Conservation (phyloP, 805 yeast species). For the Kodamaea nitidulidarum region DNA sequence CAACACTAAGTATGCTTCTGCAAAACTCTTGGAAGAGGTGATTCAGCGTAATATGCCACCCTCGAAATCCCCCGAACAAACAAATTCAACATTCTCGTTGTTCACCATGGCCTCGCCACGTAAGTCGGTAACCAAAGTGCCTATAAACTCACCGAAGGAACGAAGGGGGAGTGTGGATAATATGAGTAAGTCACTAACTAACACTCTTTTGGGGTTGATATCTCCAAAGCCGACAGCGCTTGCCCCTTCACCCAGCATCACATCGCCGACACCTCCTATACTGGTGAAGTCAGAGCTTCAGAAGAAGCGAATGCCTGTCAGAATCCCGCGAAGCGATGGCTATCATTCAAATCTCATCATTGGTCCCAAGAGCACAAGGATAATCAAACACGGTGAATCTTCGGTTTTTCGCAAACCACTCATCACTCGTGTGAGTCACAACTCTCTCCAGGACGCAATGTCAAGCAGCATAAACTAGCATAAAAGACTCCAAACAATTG, state of each 20-base stretch:
- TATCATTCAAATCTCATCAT: slow-evolving; percentile 40
- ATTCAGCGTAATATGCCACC: slow-evolving; percentile 11
- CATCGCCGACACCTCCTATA: slow-evolving; percentile 16
- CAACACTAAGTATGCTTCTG: neutral
- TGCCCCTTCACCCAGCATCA: neutral
- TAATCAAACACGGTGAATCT: slow-evolving; percentile 42
- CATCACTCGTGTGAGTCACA: slow-evolving; percentile 41
- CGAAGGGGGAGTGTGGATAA: slow-evolving; percentile 18
- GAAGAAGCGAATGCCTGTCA: slow-evolving; percentile 29
- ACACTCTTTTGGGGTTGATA: slow-evolving; percentile 26
- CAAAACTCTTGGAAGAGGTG: slow-evolving; percentile 15
- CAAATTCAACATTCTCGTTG: slow-evolving; percentile 14
- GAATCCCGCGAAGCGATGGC: slow-evolving; percentile 25
- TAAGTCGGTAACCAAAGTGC: slow-evolving; percentile 4
- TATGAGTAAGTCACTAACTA: slow-evolving; percentile 27
- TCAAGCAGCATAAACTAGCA: slow-evolving; percentile 11
- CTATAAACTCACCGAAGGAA: neutral
- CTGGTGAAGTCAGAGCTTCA: slow-evolving; percentile 25
- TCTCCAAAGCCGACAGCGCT: slow-evolving; percentile 8
- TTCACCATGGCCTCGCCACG: slow-evolving; percentile 18
- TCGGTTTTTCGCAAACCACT: slow-evolving; percentile 33
- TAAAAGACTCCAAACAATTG: neutral
- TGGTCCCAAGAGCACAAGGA: slow-evolving; percentile 39
- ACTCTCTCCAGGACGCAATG: slow-evolving; percentile 47
- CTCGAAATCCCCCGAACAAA: slow-evolving; percentile 3